Percentiles rank a stretch among this genome's conserved stretches.
Conservation (phyloP, 202 grass and related monocot species). For the Zizania palustris region DNA sequence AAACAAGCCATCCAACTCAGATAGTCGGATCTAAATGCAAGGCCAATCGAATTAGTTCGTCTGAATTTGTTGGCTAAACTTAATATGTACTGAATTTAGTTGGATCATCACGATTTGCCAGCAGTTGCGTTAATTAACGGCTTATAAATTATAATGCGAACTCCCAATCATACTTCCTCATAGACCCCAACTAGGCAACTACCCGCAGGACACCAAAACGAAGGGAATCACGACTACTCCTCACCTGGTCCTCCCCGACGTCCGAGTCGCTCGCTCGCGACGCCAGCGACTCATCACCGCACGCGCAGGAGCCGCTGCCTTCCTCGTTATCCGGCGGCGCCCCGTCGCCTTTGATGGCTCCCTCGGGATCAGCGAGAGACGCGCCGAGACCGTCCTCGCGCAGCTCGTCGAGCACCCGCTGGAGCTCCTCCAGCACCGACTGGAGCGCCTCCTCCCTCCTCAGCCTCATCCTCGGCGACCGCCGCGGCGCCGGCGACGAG, state of each 20-base stretch:
- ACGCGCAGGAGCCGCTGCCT: neutral
- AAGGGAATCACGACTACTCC: conserved; percentile 1
- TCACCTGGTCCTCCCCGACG: conserved; percentile 66
- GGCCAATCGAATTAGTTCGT: neutral
- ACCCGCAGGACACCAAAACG: neutral
- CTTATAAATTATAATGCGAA: neutral
- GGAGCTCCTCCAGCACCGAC: conserved; percentile 63
- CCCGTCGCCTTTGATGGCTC: neutral
- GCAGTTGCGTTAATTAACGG: neutral
- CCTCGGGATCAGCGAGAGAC: conserved; percentile 6
- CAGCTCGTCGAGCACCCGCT: conserved; percentile 55
- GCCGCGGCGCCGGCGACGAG: conserved; percentile 11
- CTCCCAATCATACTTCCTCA: neutral
- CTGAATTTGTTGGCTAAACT: neutral
- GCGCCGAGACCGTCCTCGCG: conserved; percentile 45
- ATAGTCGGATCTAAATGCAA: conserved; percentile 7
- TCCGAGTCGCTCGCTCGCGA: conserved; percentile 47
- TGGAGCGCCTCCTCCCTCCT: conserved; percentile 57
- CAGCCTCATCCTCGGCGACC: conserved; percentile 36
- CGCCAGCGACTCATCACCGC: conserved; percentile 18
- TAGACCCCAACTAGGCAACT: neutral
- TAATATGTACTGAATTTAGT: conserved; percentile 26
- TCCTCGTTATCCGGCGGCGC: conserved; percentile 16
- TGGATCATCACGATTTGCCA: conserved; percentile 13
- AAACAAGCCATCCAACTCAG: neutral